Conservation (phyloP, 2,329 filamentous ascomycete genomes). For the Exserohilum turcica region DNA sequence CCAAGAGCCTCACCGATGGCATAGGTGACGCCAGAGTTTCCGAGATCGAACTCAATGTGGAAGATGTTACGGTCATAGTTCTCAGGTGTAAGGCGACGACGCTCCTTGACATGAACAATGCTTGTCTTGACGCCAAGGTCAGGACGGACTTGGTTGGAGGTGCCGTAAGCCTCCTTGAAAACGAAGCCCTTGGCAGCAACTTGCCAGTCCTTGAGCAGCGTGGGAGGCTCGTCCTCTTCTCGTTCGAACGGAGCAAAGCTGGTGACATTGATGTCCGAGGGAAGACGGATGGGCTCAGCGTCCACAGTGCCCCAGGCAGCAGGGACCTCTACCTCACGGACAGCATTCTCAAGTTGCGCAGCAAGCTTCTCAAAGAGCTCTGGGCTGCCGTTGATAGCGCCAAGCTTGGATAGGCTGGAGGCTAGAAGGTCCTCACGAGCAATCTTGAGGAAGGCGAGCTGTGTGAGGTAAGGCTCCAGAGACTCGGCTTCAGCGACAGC, state of each 20-base stretch:
- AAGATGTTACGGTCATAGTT: constrained; percentile 99
- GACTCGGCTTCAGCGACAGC: constrained; percentile 68
- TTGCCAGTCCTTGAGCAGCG: constrained; percentile 76
- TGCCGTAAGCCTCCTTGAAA: constrained; percentile 94
- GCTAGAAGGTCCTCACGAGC: constrained; percentile 69
- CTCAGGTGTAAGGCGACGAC: constrained; percentile 83
- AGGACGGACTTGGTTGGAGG: constrained; percentile 74
- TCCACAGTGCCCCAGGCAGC: constrained; percentile 78
- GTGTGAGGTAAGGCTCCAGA: constrained; percentile 69
- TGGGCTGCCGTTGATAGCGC: constrained; percentile 62
- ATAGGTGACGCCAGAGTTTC: constrained; percentile 87
- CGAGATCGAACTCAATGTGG: constrained; percentile 98
- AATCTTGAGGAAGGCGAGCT: constrained; percentile 82
- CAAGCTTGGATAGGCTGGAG: constrained; percentile 69
- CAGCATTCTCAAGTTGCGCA: constrained; percentile 66
- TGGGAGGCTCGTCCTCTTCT: constrained; percentile 69
- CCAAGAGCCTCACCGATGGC: constrained; percentile 97
- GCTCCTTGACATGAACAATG: constrained; percentile 91
- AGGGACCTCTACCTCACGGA: constrained; percentile 76
- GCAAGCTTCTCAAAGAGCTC: constrained; percentile 67
- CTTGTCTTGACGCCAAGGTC: constrained; percentile 85
- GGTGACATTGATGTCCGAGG: constrained; percentile 71
- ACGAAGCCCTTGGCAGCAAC: constrained; percentile 82
- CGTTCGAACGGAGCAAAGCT: constrained; percentile 85
- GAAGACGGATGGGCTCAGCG: constrained; percentile 59